phyloP scores from a whole-genome alignment of 768 basidiomycete genomes.

The Crassisporium funariophilum region DNA sequence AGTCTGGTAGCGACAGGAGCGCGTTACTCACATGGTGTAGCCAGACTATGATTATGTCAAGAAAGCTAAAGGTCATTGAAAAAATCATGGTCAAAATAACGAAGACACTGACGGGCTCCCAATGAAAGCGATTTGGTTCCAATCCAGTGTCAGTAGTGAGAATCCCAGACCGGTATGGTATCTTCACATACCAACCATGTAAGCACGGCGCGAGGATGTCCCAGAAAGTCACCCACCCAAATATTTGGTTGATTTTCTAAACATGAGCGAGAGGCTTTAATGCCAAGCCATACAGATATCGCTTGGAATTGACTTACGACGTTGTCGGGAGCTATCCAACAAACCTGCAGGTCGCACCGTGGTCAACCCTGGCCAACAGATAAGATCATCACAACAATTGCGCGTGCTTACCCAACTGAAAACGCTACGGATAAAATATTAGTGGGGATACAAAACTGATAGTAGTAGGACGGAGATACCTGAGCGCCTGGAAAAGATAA shows the following conservation, averaged over 20 bases:
- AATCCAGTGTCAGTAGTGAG: constrained; percentile 56
- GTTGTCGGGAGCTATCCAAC: constrained; percentile 66
- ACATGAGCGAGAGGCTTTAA: not conserved
- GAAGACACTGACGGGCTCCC: constrained; percentile 64
- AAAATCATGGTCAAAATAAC: too few species aligned
- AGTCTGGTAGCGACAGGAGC: constrained; percentile 14
- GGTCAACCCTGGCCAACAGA: not conserved
- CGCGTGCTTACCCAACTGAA: constrained; percentile 47
- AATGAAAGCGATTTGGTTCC: constrained; percentile 70
- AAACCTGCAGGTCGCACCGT: constrained; percentile 44
- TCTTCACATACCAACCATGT: constrained; percentile 21
- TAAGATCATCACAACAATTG: constrained; percentile 9
- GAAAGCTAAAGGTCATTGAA: constrained; percentile 8
- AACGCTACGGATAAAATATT: constrained; percentile 29
- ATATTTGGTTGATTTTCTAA: constrained; percentile 59
- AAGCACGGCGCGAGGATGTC: not conserved
- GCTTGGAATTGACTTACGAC: constrained; percentile 37
- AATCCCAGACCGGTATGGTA: constrained; percentile 56
- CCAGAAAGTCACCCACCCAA: constrained; percentile 40
- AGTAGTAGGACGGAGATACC: constrained; percentile 30
- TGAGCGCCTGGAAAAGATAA: constrained; percentile 61
- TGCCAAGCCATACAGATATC: constrained; percentile 3
- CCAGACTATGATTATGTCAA: constrained; percentile 34
- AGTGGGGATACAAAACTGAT: not conserved
- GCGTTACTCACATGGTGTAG: constrained; percentile 45